Conservation (phyloP, 768 basidiomycete species). For the Suillus placidus region DNA sequence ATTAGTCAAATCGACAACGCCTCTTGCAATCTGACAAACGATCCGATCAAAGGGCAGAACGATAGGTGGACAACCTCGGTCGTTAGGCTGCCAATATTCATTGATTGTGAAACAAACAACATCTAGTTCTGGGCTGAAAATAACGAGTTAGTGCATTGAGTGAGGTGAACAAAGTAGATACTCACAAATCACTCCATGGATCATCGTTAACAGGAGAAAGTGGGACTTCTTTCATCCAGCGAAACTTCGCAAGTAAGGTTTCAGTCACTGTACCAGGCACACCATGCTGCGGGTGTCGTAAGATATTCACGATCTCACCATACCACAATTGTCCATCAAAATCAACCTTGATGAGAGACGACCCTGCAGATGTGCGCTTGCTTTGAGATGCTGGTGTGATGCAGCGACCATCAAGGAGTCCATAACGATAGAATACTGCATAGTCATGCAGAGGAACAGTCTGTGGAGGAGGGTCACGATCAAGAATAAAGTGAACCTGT, state of each 20-base stretch:
- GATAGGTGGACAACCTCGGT: conserved; percentile 9
- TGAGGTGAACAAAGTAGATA: neutral
- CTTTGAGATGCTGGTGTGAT: conserved; percentile 15
- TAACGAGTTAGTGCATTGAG: neutral
- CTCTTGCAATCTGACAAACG: conserved; percentile 19
- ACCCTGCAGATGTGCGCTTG: conserved; percentile 13
- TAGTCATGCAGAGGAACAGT: conserved; percentile 4
- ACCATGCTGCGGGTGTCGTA: conserved; percentile 21
- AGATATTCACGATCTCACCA: conserved; percentile 19
- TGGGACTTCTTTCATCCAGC: conserved; percentile 10
- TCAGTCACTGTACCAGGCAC: neutral
- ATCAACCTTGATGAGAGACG: conserved; percentile 17
- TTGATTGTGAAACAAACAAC: conserved; percentile 19
- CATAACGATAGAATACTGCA: conserved; percentile 7
- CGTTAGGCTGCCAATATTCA: conserved; percentile 11
- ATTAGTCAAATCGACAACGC: conserved; percentile 9
- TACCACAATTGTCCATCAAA: conserved; percentile 1
- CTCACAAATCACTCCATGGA: conserved; percentile 21
- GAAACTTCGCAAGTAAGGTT: conserved; percentile 8
- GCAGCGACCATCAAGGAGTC: conserved; percentile 20
- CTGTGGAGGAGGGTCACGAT: neutral
- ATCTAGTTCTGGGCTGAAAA: conserved; percentile 24
- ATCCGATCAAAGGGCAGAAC: conserved; percentile 20
- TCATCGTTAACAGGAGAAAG: conserved; percentile 1
- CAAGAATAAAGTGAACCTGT: conserved; percentile 1